phyloP scores from a whole-genome alignment of 106 monocot genomes.

The Allium fistulosum region DNA sequence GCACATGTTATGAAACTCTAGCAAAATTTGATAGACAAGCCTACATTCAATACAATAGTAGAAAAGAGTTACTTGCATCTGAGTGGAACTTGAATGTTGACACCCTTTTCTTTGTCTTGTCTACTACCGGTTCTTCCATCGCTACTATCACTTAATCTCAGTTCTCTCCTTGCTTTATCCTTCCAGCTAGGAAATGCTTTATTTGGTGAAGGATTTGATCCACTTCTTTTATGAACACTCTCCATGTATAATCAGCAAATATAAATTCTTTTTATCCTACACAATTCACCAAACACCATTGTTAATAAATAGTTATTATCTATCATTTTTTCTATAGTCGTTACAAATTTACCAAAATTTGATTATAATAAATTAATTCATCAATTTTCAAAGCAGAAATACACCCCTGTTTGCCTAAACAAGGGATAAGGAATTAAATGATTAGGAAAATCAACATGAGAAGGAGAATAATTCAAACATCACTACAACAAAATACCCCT shows the following conservation, averaged over 20 bases:
- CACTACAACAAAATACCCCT: too few relatives aligned
- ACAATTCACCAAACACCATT: neutral
- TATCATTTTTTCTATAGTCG: too few relatives aligned
- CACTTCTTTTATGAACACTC: neutral
- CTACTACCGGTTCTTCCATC: constrained; percentile 6
- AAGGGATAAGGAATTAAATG: too few relatives aligned
- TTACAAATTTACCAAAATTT: too few relatives aligned
- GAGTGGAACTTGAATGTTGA: constrained; percentile 52
- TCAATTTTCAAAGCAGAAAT: too few relatives aligned
- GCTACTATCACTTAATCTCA: constrained; percentile 3
- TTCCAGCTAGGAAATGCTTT: constrained; percentile 27
- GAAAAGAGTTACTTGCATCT: constrained; percentile 30
- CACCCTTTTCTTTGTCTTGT: constrained; percentile 41
- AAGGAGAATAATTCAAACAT: neutral
- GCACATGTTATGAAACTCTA: too few relatives aligned
- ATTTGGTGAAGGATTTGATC: constrained; percentile 12
- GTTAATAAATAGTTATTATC: too few relatives aligned
- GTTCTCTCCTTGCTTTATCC: constrained; percentile 20
- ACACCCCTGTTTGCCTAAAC: too few relatives aligned
- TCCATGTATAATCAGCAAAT: neutral
- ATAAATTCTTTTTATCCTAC: neutral
- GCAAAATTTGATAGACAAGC: too few relatives aligned
- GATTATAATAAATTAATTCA: too few relatives aligned
- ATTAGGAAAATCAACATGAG: too few relatives aligned
- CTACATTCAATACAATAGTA: too few relatives aligned